These are phyloP conservation scores for Sporothrix inflata DNA, from an alignment of 2,329 filamentous ascomycete species.

Conservation along the genomic window DNA sequence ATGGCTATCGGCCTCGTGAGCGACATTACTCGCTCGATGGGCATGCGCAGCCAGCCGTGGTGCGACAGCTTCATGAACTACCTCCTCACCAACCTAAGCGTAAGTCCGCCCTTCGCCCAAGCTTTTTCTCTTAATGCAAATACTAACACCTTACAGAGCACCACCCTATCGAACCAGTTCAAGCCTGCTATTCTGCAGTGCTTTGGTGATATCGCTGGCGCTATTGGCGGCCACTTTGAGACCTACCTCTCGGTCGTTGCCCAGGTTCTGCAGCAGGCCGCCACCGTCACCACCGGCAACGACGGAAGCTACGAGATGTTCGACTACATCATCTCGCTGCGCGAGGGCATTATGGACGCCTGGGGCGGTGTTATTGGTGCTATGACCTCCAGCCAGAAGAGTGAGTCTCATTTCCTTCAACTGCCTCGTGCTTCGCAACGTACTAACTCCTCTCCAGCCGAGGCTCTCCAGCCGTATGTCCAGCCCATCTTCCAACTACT, in stretches of 20 bases:
- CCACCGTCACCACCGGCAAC: slow-evolving; percentile 74
- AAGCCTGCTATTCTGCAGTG: slow-evolving; percentile 98
- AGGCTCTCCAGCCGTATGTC: slow-evolving; percentile 75
- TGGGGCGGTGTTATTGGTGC: slow-evolving; percentile 97
- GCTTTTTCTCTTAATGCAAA: slow-evolving; percentile 32
- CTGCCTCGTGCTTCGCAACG: background rate
- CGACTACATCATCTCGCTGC: slow-evolving; percentile 91
- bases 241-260: slow-evolving; percentile 91
- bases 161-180: slow-evolving; percentile 89
- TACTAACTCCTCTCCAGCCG: slow-evolving; percentile 54
- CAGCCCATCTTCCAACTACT: slow-evolving; percentile 86
- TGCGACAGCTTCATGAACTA: slow-evolving; percentile 99
- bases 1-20: slow-evolving; percentile 98
- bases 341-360: slow-evolving; percentile 98
- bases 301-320: slow-evolving; percentile 94
- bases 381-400: slow-evolving; percentile 81
- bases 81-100: slow-evolving; percentile 85
- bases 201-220: slow-evolving; percentile 95
- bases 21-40: slow-evolving; percentile 90
- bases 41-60: slow-evolving; percentile 88
- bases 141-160: slow-evolving; percentile 58
- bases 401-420: slow-evolving; percentile 50
- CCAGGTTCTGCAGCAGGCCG: slow-evolving; percentile 90
- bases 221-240: slow-evolving; percentile 90
- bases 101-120: slow-evolving; percentile 47